Evolutionary conservation across 768 basidiomycete species (phyloP), one percentile per base, ranked within the genome.

Genomic region (Gloeophyllum trabeum): DNA sequence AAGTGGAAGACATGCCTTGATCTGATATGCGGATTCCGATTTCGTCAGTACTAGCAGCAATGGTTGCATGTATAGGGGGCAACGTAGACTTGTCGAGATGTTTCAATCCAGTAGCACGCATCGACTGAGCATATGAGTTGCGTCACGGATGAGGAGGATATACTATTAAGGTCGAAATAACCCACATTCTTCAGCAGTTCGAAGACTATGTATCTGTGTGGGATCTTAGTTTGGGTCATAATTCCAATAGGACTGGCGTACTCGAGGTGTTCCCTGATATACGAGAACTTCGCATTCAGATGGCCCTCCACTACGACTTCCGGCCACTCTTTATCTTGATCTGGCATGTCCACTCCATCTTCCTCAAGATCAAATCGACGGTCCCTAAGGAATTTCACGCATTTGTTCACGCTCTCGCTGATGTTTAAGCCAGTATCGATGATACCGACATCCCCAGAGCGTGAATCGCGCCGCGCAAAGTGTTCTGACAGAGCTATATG

Each of bases 21-120:
- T 94, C 90, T n/a, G 89, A 90, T 63, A 94, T 81, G 28, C 90
- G 80, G 39, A 94, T 72, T 4, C 76, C 71, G 36, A 94, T 72
- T 39, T 86, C 75, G 40, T 88, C 72, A 24, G 76, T 69, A 1
- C 81, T 80, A 2, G 79, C 75, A 5, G 80, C 79, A 36, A 94
- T 78, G 0, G 90, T 93, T 1, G 79, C 80, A 22, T 62, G 66
- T 40, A 92, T 79, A 2, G 73, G 66, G n/a, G 85, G 83, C 32
- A 75, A 58, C 2, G 47, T 44, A n/a, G 54, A 24, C 4, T 62
- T 57, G 24, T 65, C 52, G 4, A 54, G 61, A 52, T 86, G 75
- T 36, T 66, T 66, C 25, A 68, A 43, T 18, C 67, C 62, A 12
- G 81, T 87, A 4, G 85, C 82, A 35, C 75, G 70, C 70, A 88